Percentiles rank a stretch among this genome's conserved stretches.
Evolutionary conservation across 345 rosid species (phyloP).

Genomic region (Ceriops tagal): DNA sequence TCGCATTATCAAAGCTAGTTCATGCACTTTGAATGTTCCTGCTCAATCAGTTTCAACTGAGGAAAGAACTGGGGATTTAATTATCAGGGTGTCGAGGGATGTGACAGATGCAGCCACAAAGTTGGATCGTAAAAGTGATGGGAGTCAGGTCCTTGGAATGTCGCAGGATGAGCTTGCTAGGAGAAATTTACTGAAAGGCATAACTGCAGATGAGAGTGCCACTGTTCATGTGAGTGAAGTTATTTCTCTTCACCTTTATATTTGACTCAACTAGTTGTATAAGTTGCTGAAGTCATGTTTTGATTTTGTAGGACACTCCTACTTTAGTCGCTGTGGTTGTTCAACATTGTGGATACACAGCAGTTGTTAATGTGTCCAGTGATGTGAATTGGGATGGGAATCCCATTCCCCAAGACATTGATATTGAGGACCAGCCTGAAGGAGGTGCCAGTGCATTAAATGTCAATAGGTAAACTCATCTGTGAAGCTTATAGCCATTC

Average conservation of each 20-base stretch:
- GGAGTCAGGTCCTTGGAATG: conserved; percentile 27
- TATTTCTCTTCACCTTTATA: conserved; percentile 16
- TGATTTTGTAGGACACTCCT: conserved; percentile 34
- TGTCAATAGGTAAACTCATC: conserved; percentile 32
- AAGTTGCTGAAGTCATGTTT: conserved; percentile 28
- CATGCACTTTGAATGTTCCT: conserved; percentile 8
- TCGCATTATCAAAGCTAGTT: conserved; percentile 17
- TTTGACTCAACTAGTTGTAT: conserved; percentile 26
- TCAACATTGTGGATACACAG: conserved; percentile 35
- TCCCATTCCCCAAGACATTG: conserved; percentile 27
- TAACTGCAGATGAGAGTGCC: conserved; percentile 37
- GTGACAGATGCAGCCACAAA: conserved; percentile 27
- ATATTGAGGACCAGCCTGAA: conserved; percentile 32
- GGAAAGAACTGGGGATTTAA: conserved; percentile 29
- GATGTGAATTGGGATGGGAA: conserved; percentile 28
- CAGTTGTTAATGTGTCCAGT: conserved; percentile 31
- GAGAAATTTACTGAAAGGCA: conserved; percentile 34
- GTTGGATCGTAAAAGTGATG: conserved; percentile 32
- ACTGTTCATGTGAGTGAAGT: conserved; percentile 32
- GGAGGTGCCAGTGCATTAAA: conserved; percentile 38
- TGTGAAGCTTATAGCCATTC: conserved; percentile 3
- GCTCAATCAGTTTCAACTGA: conserved; percentile 13
- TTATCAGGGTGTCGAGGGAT: conserved; percentile 25
- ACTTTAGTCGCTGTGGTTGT: conserved; percentile 32
- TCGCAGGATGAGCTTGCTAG: conserved; percentile 32